A percentile compares a stretch with the other conserved stretches of the same genome.
phyloP scores from a whole-genome alignment of 306 rosid species.

The Vicia faba region DNA sequence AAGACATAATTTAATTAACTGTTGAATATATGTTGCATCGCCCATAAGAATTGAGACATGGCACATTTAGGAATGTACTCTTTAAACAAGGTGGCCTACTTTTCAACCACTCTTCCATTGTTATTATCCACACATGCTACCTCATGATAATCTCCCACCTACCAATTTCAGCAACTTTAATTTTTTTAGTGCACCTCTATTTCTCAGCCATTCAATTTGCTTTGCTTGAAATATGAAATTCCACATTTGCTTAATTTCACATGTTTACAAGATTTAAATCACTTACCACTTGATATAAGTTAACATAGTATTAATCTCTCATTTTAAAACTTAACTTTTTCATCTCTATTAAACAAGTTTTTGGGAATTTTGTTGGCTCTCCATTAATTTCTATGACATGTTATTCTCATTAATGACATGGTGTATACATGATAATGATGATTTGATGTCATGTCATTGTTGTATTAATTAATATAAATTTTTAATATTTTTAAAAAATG shows the following conservation, averaged over 20 bases:
- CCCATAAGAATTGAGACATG: background rate
- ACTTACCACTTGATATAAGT: too few relatives aligned
- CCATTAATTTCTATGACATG: too few relatives aligned
- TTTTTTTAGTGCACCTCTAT: constrained; percentile 16
- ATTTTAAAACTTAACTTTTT: too few relatives aligned
- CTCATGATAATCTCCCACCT: constrained; percentile 7
- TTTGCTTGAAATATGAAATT: background rate
- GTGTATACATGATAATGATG: too few relatives aligned
- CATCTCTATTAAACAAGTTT: too few relatives aligned
- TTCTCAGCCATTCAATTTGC: constrained; percentile 40
- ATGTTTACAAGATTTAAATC: too few relatives aligned
- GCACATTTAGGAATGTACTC: constrained; percentile 15
- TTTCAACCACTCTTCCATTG: constrained; percentile 38
- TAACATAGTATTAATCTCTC: too few relatives aligned
- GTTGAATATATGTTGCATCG: constrained; percentile 27
- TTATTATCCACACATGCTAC: constrained; percentile 42
- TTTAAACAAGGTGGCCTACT: constrained; percentile 35
- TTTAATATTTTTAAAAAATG: too few relatives aligned
- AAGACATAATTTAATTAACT: constrained; percentile 3
- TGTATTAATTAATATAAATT: too few relatives aligned
- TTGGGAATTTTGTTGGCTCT: too few relatives aligned
- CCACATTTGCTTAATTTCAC: background rate
- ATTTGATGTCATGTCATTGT: too few relatives aligned
- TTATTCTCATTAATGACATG: too few relatives aligned
- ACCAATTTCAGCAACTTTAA: constrained; percentile 23